Conservation (phyloP, 208 protist genomes). For the Jaenimonas drosophilae region DNA sequence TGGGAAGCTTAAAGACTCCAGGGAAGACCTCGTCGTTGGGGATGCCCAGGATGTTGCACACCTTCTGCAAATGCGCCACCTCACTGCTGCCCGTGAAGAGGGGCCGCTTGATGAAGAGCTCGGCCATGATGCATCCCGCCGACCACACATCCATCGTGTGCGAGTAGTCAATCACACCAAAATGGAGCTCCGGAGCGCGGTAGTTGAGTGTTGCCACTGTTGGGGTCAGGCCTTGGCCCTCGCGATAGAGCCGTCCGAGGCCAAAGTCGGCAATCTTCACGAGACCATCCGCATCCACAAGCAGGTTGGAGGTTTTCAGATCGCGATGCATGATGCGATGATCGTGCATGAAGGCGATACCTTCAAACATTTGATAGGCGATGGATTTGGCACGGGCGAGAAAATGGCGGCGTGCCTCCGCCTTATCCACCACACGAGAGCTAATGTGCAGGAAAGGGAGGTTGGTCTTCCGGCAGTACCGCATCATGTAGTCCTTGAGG, state of each 20-base stretch:
- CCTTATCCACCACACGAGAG: slow-evolving; percentile 31
- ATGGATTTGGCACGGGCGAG: slow-evolving; percentile 76
- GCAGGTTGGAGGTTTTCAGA: slow-evolving; percentile 84
- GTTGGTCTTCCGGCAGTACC: slow-evolving; percentile 9
- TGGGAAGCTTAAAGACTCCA: slow-evolving; percentile 58
- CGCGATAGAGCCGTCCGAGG: slow-evolving; percentile 72
- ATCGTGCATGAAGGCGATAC: slow-evolving; percentile 67
- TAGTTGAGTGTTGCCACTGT: slow-evolving; percentile 95
- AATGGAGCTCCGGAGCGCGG: slow-evolving; percentile 90
- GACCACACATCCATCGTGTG: slow-evolving; percentile 95
- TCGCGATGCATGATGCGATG: slow-evolving; percentile 83
- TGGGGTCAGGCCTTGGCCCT: slow-evolving; percentile 67
- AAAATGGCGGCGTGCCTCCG: slow-evolving; percentile 30
- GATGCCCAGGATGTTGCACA: slow-evolving; percentile 91
- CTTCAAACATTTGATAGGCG: slow-evolving; percentile 58
- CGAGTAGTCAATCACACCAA: slow-evolving; percentile 79
- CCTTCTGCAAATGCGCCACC: slow-evolving; percentile 66
- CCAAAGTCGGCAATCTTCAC: slow-evolving; percentile 90
- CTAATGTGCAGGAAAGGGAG: slow-evolving; percentile 51
- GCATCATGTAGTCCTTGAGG: slow-evolving; percentile 57
- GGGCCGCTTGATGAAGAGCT: slow-evolving; percentile 96
- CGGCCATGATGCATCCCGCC: slow-evolving; percentile 95
- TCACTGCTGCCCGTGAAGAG: slow-evolving; percentile 92
- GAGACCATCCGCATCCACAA: slow-evolving; percentile 44
- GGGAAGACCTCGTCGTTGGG: slow-evolving; percentile 84